phyloP scores from a whole-genome alignment of 2,329 filamentous ascomycete species.

The Elsinoe necatrix region DNA sequence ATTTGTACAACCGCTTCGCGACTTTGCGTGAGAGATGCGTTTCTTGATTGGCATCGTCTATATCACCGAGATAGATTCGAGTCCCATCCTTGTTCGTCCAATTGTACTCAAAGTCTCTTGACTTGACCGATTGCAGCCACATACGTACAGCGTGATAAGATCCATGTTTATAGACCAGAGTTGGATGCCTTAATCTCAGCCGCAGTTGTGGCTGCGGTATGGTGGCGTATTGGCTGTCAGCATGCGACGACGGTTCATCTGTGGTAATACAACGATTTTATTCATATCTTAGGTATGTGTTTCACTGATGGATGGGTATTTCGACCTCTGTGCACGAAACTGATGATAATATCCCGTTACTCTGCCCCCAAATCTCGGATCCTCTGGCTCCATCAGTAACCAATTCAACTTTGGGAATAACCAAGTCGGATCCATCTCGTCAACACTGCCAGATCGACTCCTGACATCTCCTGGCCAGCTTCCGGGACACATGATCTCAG shows the following conservation, averaged over 20 bases:
- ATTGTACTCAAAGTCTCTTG: no score
- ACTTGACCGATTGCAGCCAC: no score
- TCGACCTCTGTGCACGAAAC: neutral
- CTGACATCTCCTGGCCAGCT: slow-evolving; percentile 4
- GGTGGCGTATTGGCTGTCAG: neutral
- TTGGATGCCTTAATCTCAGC: neutral
- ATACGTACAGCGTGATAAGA: no score
- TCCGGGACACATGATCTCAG: neutral
- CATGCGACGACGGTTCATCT: neutral
- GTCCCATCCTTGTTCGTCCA: neutral
- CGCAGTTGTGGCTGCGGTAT: neutral
- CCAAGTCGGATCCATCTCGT: slow-evolving; percentile 11
- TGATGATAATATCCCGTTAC: slow-evolving; percentile 1
- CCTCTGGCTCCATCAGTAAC: neutral
- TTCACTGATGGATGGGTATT: neutral
- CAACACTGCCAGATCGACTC: neutral
- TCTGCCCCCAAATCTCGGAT: neutral
- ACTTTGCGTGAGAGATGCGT: slow-evolving; percentile 13
- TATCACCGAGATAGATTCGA: neutral
- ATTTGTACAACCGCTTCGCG: slow-evolving; percentile 2
- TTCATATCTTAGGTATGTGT: neutral
- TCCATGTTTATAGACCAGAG: neutral
- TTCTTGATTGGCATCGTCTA: neutral
- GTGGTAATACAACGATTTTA: neutral
- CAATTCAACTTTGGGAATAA: slow-evolving; percentile 2